These are phyloP conservation scores for Acanthamoeba lenticulata DNA, from an alignment of 208 protist genomes.

Conservation along the genomic window DNA sequence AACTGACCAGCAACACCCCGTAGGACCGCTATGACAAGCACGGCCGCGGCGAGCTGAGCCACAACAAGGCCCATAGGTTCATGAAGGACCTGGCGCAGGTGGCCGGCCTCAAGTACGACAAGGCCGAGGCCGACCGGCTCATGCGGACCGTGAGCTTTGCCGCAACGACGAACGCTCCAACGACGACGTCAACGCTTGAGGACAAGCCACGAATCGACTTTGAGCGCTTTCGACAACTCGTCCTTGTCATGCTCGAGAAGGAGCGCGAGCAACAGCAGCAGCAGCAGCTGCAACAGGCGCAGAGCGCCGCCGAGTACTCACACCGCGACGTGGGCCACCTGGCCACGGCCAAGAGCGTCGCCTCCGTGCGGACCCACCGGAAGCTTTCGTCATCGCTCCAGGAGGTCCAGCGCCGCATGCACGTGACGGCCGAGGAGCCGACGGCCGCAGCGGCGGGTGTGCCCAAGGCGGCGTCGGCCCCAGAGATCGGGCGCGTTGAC, in stretches of 20 bases:
- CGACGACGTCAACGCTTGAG: too few species aligned
- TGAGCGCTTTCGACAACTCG: neutral
- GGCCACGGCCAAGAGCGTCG: neutral
- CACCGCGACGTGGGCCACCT: too few species aligned
- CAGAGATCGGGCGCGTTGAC: too few species aligned
- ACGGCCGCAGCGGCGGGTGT: neutral
- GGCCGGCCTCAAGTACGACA: conserved; percentile 18
- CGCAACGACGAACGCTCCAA: neutral
- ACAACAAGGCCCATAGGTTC: neutral
- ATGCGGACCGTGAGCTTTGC: neutral
- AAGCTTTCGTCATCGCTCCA: neutral
- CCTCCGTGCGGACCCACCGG: neutral
- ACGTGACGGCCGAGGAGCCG: neutral
- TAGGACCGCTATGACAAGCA: neutral
- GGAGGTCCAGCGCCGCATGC: neutral
- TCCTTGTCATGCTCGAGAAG: conserved; percentile 5
- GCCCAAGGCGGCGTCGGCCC: too few species aligned
- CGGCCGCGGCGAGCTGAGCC: neutral
- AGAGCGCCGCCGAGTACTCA: too few species aligned
- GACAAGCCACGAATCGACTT: neutral
- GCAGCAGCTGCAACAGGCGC: neutral
- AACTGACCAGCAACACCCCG: too few species aligned
- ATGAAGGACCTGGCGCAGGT: neutral
- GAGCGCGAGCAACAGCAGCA: neutral
- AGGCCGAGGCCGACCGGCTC: neutral